Base-by-base conservation (phyloP, 257 asterid genomes). In the Schizonepeta tenuifolia region DNA sequence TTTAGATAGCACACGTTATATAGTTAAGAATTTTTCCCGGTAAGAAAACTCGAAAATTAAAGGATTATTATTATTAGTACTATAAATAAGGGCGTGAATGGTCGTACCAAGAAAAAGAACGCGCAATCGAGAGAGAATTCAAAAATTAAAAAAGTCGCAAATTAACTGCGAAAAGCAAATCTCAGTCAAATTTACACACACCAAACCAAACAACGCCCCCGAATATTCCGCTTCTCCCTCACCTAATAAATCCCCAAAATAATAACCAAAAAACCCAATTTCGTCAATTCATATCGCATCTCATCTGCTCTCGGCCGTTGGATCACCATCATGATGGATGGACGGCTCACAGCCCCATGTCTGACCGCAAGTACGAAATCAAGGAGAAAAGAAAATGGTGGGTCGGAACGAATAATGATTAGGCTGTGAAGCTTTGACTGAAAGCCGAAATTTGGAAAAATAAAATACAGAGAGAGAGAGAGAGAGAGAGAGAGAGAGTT, bases 351-450 rank as follows among this genome's bases (percentile, higher is more conserved):
- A 54, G 4, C 28, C 10, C 10, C 26, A 70, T 5, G 73, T 53
- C 75, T 74, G 81, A 76, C 82, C 77, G 33, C 71, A 24, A 41
- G 76, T 75, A 81, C 85, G 73, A 84, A 72, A 73, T 47, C 71
- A 67, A 69, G 78, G 78, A 69, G 70, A 59, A 76, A 62, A 46
- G 61, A 51, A 74, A 58, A 80, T 63, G 57, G 78, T 74, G 84
- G 88, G 86, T 79, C 84, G 85, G 85, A 68, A 38, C 63, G 74
- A 69, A 79, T 79, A 76, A 81, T 86, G 75, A 79, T 81, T 77
- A 77, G 82, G 77, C 77, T 10, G 68, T 76, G 85, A 75, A 82
- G 78, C 77, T 79, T 84, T 84, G 89, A 82, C 89, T 73, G 77
- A 36, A 53, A 76, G 73, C 56, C 22, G 15, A 49, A 38, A 3